These are phyloP conservation scores for Domatiomyces globalis DNA, from an alignment of 2,329 filamentous ascomycete species.

Conservation along the genomic window DNA sequence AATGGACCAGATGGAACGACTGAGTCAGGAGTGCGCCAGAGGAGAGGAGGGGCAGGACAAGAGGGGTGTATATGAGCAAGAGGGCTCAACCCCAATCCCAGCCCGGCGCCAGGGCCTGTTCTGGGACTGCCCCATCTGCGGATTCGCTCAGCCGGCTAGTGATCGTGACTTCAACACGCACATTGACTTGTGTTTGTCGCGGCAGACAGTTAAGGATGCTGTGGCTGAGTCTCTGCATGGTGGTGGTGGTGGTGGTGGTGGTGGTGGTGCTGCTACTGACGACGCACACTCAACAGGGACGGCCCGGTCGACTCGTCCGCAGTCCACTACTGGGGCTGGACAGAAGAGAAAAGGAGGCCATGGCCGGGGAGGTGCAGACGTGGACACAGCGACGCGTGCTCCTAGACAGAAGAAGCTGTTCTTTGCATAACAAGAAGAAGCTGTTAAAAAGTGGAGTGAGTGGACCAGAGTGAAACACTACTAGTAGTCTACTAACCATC, in stretches of 20 bases:
- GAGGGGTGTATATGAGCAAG: constrained; percentile 15
- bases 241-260: background rate
- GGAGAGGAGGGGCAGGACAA: constrained; percentile 6
- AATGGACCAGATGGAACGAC: constrained; percentile 45
- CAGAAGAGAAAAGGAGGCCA: background rate
- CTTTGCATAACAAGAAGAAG: background rate
- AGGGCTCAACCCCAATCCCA: constrained; percentile 18
- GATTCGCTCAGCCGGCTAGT: constrained; percentile 60
- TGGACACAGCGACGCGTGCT: background rate
- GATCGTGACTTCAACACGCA: constrained; percentile 77
- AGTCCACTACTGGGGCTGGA: background rate
- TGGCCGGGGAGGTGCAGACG: background rate
- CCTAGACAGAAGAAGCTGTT: background rate
- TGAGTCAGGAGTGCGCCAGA: constrained; percentile 44
- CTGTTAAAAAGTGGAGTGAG: background rate
- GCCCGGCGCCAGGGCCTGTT: constrained; percentile 13
- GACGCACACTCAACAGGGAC: too few species aligned
- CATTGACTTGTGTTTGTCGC: constrained; percentile 80
- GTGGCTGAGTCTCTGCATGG: constrained; percentile 32
- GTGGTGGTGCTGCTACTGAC: background rate
- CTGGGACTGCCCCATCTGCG: constrained; percentile 85
- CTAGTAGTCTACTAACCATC: background rate
- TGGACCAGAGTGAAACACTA: background rate
- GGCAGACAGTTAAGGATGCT: constrained; percentile 70
- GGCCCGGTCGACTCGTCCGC: background rate